Evolutionary conservation across 192 early-diverging fungal genomes (phyloP), one percentile per base, ranked within the genome.

Genomic region (Irineochytrium annulatum): DNA sequence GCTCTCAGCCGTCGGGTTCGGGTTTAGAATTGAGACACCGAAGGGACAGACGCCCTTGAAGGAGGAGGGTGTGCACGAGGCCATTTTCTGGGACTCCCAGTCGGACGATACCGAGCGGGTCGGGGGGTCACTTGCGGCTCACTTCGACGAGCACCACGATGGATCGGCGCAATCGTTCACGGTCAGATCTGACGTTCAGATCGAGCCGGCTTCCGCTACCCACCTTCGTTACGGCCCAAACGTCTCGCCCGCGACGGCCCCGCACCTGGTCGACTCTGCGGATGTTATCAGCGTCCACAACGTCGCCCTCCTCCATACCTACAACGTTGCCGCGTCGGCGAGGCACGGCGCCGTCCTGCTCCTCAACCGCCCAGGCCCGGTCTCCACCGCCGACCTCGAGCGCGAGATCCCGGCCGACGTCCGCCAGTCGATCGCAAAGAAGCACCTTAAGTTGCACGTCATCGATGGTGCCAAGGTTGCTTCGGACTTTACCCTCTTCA

Each of bases 251-350:
- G 55, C 59, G 19, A 59, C 65, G 46, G 59, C 67, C n/a, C 53
- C 73, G 39, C 63, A 62, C 34, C 63, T 75, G 8, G 57, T 80
- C 33, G 54, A 62, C 1, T 44, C 65, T 34, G 87, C 83, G 3
- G 70, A 81, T 52, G 88, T 80, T 56, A 79, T 86, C 13, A 70
- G 67, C 3, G 76, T 91, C 30, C 86, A 93, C 57, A 77, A 89
- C 63, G 35, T 80, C 8, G 57, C 65, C 31, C 35, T 91, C 28
- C 62, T 85, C 51, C 63, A 72, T 27, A 74, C 76, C 52, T 86
- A 84, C 70, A 80, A 91, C 52, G 71, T 83, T 34, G 75, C 86
- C 2, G 62, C 60, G n/a, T 63, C 76, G 0, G 68, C 85, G 32
- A 71, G 71, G 43, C 48, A 64, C 16, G 74, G 74, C 20, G 83